Percentiles rank a stretch among this genome's conserved stretches.
Evolutionary conservation across 192 early-diverging fungal species (phyloP).

Genomic region (Gryganskiella cystojenkinii): DNA sequence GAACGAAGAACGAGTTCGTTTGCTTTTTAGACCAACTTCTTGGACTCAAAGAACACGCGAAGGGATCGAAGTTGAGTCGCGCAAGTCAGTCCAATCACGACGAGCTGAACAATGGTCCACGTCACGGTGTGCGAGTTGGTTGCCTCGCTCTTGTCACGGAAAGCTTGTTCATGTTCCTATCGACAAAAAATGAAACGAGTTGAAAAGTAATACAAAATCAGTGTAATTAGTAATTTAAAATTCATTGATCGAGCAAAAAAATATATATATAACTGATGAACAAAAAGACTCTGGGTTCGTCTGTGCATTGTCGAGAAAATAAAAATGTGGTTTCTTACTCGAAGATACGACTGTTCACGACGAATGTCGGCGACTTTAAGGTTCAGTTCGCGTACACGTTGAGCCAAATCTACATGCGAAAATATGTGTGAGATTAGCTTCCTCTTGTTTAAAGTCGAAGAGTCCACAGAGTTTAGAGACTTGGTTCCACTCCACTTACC

Average conservation of each 20-base stretch:
- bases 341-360: conserved; percentile 91
- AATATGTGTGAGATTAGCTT: background rate
- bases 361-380: conserved; percentile 81
- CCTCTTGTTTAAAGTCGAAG: too few relatives aligned
- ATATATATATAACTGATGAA: too few relatives aligned
- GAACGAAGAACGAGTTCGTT: too few relatives aligned
- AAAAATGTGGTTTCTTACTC: conserved; percentile 59
- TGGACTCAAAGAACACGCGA: conserved; percentile 87
- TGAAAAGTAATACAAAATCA: conserved; percentile 15
- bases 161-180: conserved; percentile 88
- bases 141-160: conserved; percentile 84
- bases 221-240: conserved; percentile 2
- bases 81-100: conserved; percentile 79
- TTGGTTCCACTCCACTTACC: conserved; percentile 23
- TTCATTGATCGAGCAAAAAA: too few relatives aligned
- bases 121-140: conserved; percentile 86
- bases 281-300: too few relatives aligned
- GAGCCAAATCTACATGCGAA: conserved; percentile 66
- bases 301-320: conserved; percentile 6
- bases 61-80: conserved; percentile 89
- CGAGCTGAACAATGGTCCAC: conserved; percentile 90
- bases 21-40: conserved; percentile 83
- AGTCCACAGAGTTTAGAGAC: too few relatives aligned
- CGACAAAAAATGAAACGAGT: too few relatives aligned
- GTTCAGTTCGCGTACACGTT: conserved; percentile 81